phyloP scores from a whole-genome alignment of 2,329 filamentous ascomycete genomes.

The Colletotrichum graminicola region DNA sequence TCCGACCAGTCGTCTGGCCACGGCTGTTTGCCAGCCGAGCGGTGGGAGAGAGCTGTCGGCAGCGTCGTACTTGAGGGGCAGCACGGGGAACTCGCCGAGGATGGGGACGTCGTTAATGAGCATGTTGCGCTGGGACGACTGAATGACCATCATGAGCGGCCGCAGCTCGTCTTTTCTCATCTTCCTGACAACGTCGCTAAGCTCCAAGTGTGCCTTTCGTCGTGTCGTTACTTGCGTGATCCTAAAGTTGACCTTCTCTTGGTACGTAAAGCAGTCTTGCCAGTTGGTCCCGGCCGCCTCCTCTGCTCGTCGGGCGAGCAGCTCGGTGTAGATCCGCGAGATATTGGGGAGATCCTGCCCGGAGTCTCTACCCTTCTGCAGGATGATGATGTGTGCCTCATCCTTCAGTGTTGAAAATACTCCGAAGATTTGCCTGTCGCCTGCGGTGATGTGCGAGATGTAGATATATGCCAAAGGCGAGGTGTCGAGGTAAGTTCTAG shows the following conservation, averaged over 20 bases:
- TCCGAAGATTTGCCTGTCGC: conserved; percentile 93
- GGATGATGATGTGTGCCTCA: conserved; percentile 88
- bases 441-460: conserved; percentile 90
- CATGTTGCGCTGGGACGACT: conserved; percentile 86
- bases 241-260: conserved; percentile 87
- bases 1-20: conserved; percentile 85
- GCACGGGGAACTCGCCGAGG: conserved; percentile 84
- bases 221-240: conserved; percentile 89
- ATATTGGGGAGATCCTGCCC: conserved; percentile 89
- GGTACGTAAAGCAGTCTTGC: conserved; percentile 88
- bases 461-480: conserved; percentile 87
- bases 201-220: conserved; percentile 88
- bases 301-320: conserved; percentile 73
- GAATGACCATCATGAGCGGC: conserved; percentile 87
- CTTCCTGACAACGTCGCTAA: conserved; percentile 90
- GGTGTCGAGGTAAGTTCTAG: conserved; percentile 78
- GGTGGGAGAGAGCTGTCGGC: conserved; percentile 90
- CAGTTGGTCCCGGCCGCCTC: conserved; percentile 78
- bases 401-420: conserved; percentile 86
- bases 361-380: conserved; percentile 83
- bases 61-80: conserved; percentile 84
- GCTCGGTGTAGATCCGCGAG: conserved; percentile 86
- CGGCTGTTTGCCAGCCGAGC: conserved; percentile 91
- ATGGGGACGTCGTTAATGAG: conserved; percentile 88
- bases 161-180: conserved; percentile 86